Evolutionary conservation across 192 early-diverging fungal genomes (phyloP).

Genomic region (Spinellus fusiger): DNA sequence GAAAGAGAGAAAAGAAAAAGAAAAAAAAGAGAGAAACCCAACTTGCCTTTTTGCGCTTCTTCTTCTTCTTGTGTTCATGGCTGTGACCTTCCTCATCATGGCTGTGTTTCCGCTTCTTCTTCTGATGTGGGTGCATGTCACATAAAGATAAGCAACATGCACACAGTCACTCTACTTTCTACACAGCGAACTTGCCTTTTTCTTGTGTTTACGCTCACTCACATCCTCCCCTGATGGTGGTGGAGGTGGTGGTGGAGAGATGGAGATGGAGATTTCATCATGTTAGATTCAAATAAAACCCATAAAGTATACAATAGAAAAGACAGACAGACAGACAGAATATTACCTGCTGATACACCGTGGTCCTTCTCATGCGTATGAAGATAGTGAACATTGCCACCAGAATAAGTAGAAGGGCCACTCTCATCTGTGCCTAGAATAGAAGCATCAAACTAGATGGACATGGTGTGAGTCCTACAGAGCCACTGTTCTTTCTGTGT

Average conservation of each 20-base stretch:
- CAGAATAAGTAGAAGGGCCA: background rate
- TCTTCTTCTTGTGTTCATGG: constrained; percentile 34
- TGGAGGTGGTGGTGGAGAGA: background rate
- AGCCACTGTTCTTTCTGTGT: background rate
- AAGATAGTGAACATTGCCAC: background rate
- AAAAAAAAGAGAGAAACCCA: too few species aligned
- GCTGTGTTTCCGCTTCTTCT: constrained; percentile 35
- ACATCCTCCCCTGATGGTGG: constrained; percentile 7
- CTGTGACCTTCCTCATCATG: constrained; percentile 29
- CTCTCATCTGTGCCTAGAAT: constrained; percentile 21
- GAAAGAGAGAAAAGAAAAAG: too few species aligned
- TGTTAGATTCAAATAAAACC: too few species aligned
- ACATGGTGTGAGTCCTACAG: background rate
- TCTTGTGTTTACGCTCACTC: constrained; percentile 29
- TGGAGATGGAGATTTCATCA: too few species aligned
- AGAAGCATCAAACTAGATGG: constrained; percentile 29
- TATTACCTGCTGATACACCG: background rate
- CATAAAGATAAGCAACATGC: background rate
- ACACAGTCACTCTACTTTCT: background rate
- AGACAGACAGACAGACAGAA: background rate
- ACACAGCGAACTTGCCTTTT: constrained; percentile 24
- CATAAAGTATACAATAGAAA: background rate
- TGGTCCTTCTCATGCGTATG: background rate
- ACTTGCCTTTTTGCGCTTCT: constrained; percentile 35
- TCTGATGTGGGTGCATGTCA: constrained; percentile 4